Evolutionary conservation across 139 green algal genomes (phyloP), one percentile per base, ranked within the genome.

Genomic region (Tetraselmis chui): DNA sequence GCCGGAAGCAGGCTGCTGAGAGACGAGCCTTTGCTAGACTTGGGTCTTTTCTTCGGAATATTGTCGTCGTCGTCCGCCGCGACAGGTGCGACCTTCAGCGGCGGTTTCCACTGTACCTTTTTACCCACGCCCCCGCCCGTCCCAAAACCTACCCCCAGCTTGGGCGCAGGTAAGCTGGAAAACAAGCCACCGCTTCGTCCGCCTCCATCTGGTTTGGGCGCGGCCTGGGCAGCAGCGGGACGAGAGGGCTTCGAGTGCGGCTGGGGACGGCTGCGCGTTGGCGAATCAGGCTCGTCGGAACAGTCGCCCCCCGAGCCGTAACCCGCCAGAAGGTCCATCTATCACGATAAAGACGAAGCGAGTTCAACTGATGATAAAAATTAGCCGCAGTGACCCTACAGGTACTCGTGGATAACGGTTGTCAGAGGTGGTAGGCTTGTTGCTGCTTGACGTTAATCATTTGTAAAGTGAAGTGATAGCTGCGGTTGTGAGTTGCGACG

Each of bases 1-100:
- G 88, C 59, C 0, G 92, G 92, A 76, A 95, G 85, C 29, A 91
- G 88, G 78, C 90, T 87, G 25, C 31, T 30, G 22, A 90, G 85
- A 25, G 75, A 79, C 2, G 76, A 28, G 0, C 84, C 87, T 25
- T 80, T 83, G 59, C 75, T 84, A 58, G 31, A 75, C 23, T 59
- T 5, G 76, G 77, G 75, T 26, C 74, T n/a, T 76, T 84, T 86
- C 76, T 84, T 86, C 45, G 81, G 81, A 22, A 45, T 74, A 75
- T 78, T 32, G 24, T 83, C 79, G 28, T 86, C 45, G 5, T 5
- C 45, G 11, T 67, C 45, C 45, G 5, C 45, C 45, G 45, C 45
- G 11, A 18, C 45, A 5, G 45, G 45, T 5, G 45, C 45, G 45
- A 18, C 45, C 45, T 18, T 5, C 45, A 67, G 45, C 45, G 45